Evolutionary conservation across 176 grass and related monocot species (phyloP).

Genomic region (Elymus sibiricus): DNA sequence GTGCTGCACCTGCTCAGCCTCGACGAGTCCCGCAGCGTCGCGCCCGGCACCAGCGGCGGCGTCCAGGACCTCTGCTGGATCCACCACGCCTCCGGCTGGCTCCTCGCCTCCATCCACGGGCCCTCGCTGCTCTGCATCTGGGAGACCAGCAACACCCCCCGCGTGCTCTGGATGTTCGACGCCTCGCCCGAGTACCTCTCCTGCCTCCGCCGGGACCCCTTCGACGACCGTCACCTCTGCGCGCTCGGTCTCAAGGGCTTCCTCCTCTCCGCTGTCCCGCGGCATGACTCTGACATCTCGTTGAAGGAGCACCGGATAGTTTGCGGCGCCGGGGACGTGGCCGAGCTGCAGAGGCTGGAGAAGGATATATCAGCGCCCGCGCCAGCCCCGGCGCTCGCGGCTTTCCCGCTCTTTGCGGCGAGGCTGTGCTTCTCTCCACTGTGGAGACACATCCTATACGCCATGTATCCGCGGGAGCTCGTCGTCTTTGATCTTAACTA

Average conservation of each 20-base stretch:
- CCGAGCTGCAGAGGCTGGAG: slow-evolving; percentile 78
- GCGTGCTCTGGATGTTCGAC: slow-evolving; percentile 94
- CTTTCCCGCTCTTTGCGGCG: slow-evolving; percentile 51
- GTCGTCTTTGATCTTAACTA: slow-evolving; percentile 85
- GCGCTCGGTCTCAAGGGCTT: slow-evolving; percentile 75
- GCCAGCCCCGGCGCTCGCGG: slow-evolving; percentile 58
- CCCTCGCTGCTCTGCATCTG: slow-evolving; percentile 85
- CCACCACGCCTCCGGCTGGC: slow-evolving; percentile 64
- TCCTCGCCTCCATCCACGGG: slow-evolving; percentile 81
- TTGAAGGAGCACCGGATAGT: slow-evolving; percentile 66
- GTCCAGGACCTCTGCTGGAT: slow-evolving; percentile 97
- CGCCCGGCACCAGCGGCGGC: slow-evolving; percentile 45
- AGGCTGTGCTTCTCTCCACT: slow-evolving; percentile 78
- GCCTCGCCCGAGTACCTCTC: slow-evolving; percentile 87
- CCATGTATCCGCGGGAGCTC: slow-evolving; percentile 72
- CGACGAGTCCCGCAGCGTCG: slow-evolving; percentile 43
- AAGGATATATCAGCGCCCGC: slow-evolving; percentile 58
- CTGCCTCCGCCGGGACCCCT: slow-evolving; percentile 83
- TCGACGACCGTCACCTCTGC: slow-evolving; percentile 82
- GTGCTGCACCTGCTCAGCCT: slow-evolving; percentile 82
- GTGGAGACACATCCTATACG: slow-evolving; percentile 67
- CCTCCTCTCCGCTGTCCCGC: slow-evolving; percentile 67
- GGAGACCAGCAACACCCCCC: slow-evolving; percentile 52
- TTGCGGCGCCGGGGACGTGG: slow-evolving; percentile 43
- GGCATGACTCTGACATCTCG: slow-evolving; percentile 54